Evolutionary conservation across 345 rosid species (phyloP).

Genomic region (Triadica sebifera): DNA sequence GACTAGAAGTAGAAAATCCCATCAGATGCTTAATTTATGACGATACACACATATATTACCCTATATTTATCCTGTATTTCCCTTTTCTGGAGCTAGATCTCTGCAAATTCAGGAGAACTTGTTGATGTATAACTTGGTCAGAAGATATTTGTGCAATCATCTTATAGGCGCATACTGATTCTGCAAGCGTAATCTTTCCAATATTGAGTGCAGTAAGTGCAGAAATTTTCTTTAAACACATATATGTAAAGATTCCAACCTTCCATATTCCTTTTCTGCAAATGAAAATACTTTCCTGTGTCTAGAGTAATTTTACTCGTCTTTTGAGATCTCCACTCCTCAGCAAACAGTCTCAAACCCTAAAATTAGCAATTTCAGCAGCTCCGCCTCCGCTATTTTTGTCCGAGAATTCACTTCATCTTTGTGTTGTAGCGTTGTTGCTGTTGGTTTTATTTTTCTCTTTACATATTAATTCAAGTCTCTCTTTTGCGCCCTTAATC

Average conservation of each 20-base stretch:
- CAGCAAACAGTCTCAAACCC: constrained; percentile 10
- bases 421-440: not conserved
- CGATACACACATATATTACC: too few species aligned
- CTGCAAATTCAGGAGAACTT: too few species aligned
- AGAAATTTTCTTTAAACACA: not conserved
- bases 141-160: not conserved
- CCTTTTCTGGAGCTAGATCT: too few species aligned
- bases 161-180: constrained; percentile 16
- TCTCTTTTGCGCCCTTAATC: not conserved
- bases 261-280: not conserved
- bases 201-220: constrained; percentile 11
- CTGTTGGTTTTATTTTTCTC: too few species aligned
- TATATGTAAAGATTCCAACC: not conserved
- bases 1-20: not conserved
- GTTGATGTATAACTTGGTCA: not conserved
- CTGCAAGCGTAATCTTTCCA: constrained; percentile 23
- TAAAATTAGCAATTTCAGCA: constrained; percentile 10
- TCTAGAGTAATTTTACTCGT: not conserved
- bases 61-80: too few species aligned
- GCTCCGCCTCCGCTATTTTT: not conserved
- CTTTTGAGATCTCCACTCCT: not conserved
- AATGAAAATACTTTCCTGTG: too few species aligned
- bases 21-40: constrained; percentile 2
- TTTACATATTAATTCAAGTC: too few species aligned
- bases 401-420: not conserved